phyloP scores from a whole-genome alignment of 176 grass and related monocot genomes.

The Ananas comosus region DNA sequence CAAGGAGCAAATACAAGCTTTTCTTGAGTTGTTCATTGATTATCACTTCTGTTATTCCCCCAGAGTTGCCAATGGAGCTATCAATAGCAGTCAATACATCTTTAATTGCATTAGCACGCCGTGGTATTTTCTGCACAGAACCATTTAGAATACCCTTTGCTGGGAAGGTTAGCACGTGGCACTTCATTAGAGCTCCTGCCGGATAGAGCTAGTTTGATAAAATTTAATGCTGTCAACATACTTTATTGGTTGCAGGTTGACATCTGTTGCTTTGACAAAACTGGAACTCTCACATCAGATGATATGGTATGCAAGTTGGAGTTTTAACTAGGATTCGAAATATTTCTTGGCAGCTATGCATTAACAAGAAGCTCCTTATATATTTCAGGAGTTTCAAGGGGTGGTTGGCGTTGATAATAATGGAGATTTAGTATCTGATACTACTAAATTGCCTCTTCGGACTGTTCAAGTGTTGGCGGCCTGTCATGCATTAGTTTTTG shows the following conservation, averaged over 20 bases:
- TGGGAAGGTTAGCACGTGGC: conserved; percentile 70
- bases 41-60: conserved; percentile 97
- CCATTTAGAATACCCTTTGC: conserved; percentile 99
- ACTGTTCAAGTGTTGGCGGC: conserved; percentile 74
- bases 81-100: conserved; percentile 99
- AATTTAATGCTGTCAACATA: conserved; percentile 10
- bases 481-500: conserved; percentile 96
- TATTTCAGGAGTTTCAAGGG: conserved; percentile 97
- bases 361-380: not conserved
- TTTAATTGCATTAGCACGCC: conserved; percentile 88
- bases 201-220: conserved; percentile 16
- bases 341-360: not conserved
- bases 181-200: conserved; percentile 3
- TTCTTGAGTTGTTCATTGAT: conserved; percentile 97
- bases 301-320: conserved; percentile 63
- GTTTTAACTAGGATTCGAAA: not conserved
- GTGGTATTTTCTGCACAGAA: conserved; percentile 98
- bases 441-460: conserved; percentile 56
- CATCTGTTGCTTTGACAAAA: conserved; percentile 99
- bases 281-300: conserved; percentile 93
- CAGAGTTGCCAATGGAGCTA: conserved; percentile 97
- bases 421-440: conserved; percentile 59
- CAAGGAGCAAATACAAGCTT: conserved; percentile 98
- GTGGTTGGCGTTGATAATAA: conserved; percentile 70
- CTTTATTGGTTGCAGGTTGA: conserved; percentile 65